Percentiles rank a stretch among this genome's conserved stretches.
phyloP scores from a whole-genome alignment of 2,329 filamentous ascomycete species.

The Botrytis medusae region DNA sequence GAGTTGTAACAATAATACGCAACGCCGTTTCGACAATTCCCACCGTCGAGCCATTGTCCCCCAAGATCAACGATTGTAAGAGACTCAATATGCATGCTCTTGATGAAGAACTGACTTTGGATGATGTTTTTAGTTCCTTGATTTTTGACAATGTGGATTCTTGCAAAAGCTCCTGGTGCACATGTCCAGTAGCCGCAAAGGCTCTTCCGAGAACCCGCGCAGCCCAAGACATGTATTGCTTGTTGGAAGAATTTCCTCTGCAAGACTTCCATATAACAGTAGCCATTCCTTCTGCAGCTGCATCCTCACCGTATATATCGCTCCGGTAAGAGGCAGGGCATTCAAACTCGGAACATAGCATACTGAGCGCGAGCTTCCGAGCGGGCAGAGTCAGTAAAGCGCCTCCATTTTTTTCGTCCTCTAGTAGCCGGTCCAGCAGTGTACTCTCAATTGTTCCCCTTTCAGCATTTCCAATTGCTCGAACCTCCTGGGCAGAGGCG shows the following conservation, averaged over 20 bases:
- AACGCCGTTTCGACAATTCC: slow-evolving; percentile 62
- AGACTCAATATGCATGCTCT: slow-evolving; percentile 62
- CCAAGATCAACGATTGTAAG: slow-evolving; percentile 61
- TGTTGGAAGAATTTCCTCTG: slow-evolving; percentile 59
- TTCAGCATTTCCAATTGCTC: slow-evolving; percentile 66
- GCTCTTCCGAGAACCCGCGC: slow-evolving; percentile 80
- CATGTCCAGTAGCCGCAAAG: slow-evolving; percentile 72
- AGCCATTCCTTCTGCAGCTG: slow-evolving; percentile 60
- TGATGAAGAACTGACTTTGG: slow-evolving; percentile 50
- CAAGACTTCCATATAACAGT: slow-evolving; percentile 76
- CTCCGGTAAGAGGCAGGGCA: slow-evolving; percentile 55
- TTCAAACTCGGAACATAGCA: slow-evolving; percentile 74
- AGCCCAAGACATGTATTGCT: slow-evolving; percentile 79
- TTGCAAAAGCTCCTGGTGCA: slow-evolving; percentile 58
- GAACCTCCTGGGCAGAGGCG: slow-evolving; percentile 65
- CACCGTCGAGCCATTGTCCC: slow-evolving; percentile 54
- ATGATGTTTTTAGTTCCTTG: slow-evolving; percentile 40
- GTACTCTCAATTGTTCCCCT: slow-evolving; percentile 73
- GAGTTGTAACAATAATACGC: slow-evolving; percentile 53
- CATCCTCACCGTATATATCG: slow-evolving; percentile 70
- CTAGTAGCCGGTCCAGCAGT: slow-evolving; percentile 74
- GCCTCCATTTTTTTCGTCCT: slow-evolving; percentile 63
- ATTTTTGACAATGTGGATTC: slow-evolving; percentile 56
- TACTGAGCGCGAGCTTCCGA: slow-evolving; percentile 65
- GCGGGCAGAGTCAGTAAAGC: slow-evolving; percentile 70